These are phyloP conservation scores for Dactylellina parvicollis DNA, from an alignment of 2,329 filamentous ascomycete genomes.

Conservation along the genomic window DNA sequence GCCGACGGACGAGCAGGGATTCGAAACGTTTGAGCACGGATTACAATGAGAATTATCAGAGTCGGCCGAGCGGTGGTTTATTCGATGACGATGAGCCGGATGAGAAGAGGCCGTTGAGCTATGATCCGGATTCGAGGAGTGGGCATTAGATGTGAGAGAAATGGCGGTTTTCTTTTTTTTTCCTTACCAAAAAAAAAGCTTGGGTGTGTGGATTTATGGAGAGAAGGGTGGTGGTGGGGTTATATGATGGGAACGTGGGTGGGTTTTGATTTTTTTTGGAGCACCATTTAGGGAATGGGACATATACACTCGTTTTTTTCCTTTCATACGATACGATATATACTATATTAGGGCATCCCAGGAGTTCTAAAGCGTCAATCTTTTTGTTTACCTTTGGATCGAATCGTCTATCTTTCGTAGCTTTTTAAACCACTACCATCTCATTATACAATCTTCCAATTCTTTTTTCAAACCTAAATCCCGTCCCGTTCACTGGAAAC, in stretches of 20 bases:
- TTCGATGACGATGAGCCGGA: slow-evolving; percentile 45
- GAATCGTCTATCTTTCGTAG: neutral
- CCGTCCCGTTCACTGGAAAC: neutral
- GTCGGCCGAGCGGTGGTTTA: slow-evolving; percentile 35
- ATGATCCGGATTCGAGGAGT: slow-evolving; percentile 49
- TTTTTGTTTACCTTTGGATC: slow-evolving; percentile 29
- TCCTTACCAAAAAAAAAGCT: neutral
- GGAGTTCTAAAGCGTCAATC: slow-evolving; percentile 50
- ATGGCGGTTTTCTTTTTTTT: slow-evolving; percentile 1
- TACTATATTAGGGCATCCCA: slow-evolving; percentile 29
- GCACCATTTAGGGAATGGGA: neutral
- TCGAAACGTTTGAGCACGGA: slow-evolving; percentile 43
- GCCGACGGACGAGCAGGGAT: slow-evolving; percentile 4
- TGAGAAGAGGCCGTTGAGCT: slow-evolving; percentile 39
- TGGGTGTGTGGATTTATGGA: neutral
- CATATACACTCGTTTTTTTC: slow-evolving; percentile 15
- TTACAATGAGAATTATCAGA: slow-evolving; percentile 51
- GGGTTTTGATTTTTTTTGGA: slow-evolving; percentile 1
- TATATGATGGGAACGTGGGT: neutral
- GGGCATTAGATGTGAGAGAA: slow-evolving; percentile 27
- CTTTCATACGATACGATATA: slow-evolving; percentile 7
- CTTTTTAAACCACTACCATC: neutral
- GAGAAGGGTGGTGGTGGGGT: neutral
- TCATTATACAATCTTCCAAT: neutral
- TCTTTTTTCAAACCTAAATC: slow-evolving; percentile 6